Base-by-base conservation (phyloP, 2,329 filamentous ascomycete genomes). In the Pyricularia pennisetigena region DNA sequence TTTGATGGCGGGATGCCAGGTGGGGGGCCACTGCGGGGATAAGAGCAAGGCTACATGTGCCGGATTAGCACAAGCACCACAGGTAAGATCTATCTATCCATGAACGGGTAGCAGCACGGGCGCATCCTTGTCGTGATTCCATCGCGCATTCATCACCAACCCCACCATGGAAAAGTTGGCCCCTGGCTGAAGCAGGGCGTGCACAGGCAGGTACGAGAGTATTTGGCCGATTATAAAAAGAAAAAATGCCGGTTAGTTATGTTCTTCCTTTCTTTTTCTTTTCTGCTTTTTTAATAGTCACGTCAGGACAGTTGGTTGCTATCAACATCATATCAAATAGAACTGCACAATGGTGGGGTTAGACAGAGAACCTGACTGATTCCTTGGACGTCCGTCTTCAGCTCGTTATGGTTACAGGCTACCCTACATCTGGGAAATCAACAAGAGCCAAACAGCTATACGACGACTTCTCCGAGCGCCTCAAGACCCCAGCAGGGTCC, bases 401-500 rank as follows among this genome's bases (percentile, higher is more conserved):
- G 88, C 82, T 91, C 72, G 87, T 90, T 73, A 87, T 90, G 72
- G 77, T 91, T 69, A 87, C 87, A 67, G 88, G 88, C 70, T 82
- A 88, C 72, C 88, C 88, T 68, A 88, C 86, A 71, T 90, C 88
- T 32, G 88, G 88, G 76, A 91, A 91, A 78, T 87, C 87, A 41
- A 86, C 86, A 24, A 86, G 88, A 71, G 87, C 88, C 14, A 79
- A 81, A 64, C 87, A 94, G 77, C 85, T 95, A 12, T 79, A 88
- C 74, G 77, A 83, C 41, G 88, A 88, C 78, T 86, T 94, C 74
- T 76, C 82, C 65, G 78, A 83, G 71, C 87, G 84, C 74, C 87
- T 89, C 76, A 78, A 78, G 71, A 74, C 73, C 69, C 32, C 70
- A 72, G 26, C 72, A 74, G 24, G 70, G 69, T 2, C 74, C 73